phyloP scores from a whole-genome alignment of 352 stramenopile genomes.

The Phytophthora hybrid region DNA sequence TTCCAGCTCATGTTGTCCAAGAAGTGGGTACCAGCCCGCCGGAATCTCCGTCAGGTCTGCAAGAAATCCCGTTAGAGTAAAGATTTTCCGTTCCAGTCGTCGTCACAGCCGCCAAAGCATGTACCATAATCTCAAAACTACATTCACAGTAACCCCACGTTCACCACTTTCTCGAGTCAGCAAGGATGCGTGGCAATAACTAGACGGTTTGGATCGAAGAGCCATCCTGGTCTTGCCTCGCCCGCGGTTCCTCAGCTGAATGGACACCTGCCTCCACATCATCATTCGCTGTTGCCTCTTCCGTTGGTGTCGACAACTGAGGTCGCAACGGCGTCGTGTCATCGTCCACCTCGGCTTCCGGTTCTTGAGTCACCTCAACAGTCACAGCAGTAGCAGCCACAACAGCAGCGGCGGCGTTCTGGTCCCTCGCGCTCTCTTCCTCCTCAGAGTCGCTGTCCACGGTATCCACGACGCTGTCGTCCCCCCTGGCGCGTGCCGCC shows the following conservation, averaged over 20 bases:
- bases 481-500: conserved; percentile 35
- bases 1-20: conserved; percentile 23
- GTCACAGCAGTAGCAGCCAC: conserved; percentile 3
- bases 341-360: conserved; percentile 13
- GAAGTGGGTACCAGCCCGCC: too few species aligned
- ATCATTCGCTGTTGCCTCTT: conserved; percentile 18
- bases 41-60: conserved; percentile 4
- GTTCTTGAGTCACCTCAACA: conserved; percentile 26
- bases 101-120: conserved; percentile 10
- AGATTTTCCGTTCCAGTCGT: conserved; percentile 1
- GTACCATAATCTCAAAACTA: conserved; percentile 40
- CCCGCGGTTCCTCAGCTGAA: neutral
- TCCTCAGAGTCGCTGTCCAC: conserved; percentile 45
- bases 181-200: neutral
- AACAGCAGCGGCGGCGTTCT: too few species aligned
- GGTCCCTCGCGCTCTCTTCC: conserved; percentile 24
- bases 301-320: conserved; percentile 7
- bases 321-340: conserved; percentile 19
- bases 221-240: conserved; percentile 4
- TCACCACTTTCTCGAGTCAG: neutral
- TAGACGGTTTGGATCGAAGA: conserved; percentile 39
- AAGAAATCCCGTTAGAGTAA: conserved; percentile 28
- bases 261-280: conserved; percentile 23
- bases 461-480: conserved; percentile 42
- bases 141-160: neutral